These are phyloP conservation scores for Fusarium pininemorale DNA, from an alignment of 2,329 filamentous ascomycete genomes.

Conservation along the genomic window DNA sequence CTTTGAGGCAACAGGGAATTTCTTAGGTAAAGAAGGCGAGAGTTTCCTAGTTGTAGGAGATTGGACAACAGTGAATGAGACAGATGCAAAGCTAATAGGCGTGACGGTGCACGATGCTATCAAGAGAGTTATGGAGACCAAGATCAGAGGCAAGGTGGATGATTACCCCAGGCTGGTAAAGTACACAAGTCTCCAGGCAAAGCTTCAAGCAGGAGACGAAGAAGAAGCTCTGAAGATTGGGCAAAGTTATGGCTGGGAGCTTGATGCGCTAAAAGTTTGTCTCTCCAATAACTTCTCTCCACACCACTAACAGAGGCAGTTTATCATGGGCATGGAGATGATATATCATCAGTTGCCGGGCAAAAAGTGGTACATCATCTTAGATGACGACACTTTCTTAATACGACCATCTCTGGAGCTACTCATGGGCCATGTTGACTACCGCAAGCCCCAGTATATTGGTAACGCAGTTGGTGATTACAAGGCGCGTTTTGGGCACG, in stretches of 20 bases:
- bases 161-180: conserved; percentile 51
- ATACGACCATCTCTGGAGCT: conserved; percentile 58
- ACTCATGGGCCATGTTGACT: conserved; percentile 60
- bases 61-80: conserved; percentile 53
- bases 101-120: conserved; percentile 55
- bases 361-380: conserved; percentile 68
- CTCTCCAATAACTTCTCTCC: background rate
- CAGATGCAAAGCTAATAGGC: conserved; percentile 45
- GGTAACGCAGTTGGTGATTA: conserved; percentile 68
- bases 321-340: conserved; percentile 64
- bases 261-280: conserved; percentile 60
- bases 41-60: conserved; percentile 62
- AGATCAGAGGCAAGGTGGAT: conserved; percentile 41
- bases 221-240: conserved; percentile 50
- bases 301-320: conserved; percentile 49
- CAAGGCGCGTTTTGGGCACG: conserved; percentile 64
- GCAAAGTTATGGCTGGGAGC: conserved; percentile 56
- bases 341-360: conserved; percentile 59
- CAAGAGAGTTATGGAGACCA: conserved; percentile 47
- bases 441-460: conserved; percentile 58
- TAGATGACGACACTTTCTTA: conserved; percentile 67
- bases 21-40: conserved; percentile 50
- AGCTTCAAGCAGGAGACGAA: conserved; percentile 51
- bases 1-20: conserved; percentile 46
- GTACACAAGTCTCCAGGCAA: conserved; percentile 51